Percentiles rank a stretch among this genome's conserved stretches.
These are phyloP conservation scores for Lepraria neglecta DNA, from an alignment of 495 filamentous ascomycete species.

Conservation along the genomic window DNA sequence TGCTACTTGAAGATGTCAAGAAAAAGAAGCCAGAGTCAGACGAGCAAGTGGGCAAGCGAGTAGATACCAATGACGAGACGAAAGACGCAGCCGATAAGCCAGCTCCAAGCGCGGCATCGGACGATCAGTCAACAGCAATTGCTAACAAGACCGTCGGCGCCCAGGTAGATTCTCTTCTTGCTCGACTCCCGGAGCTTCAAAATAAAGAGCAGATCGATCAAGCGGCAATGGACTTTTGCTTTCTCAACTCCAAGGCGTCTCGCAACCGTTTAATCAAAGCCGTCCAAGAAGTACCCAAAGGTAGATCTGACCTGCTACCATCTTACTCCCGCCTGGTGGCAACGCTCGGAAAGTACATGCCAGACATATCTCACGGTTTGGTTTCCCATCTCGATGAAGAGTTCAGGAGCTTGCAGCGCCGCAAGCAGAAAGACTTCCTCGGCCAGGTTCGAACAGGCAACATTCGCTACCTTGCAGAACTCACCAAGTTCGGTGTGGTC, in stretches of 20 bases:
- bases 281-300: constrained; percentile 88
- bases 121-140: constrained; percentile 88
- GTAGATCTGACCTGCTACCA: constrained; percentile 85
- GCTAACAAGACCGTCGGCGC: constrained; percentile 96
- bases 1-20: constrained; percentile 88
- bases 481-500: constrained; percentile 97
- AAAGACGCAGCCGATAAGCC: constrained; percentile 34
- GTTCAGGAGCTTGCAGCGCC: constrained; percentile 94
- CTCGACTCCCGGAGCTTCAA: constrained; percentile 81
- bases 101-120: constrained; percentile 39
- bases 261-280: constrained; percentile 90
- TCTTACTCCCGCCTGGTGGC: constrained; percentile 87
- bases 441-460: constrained; percentile 92
- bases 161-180: constrained; percentile 86
- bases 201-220: constrained; percentile 89
- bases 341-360: constrained; percentile 88
- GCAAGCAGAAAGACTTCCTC: constrained; percentile 95
- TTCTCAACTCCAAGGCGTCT: constrained; percentile 96
- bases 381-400: constrained; percentile 93
- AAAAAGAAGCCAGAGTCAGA: constrained; percentile 82
- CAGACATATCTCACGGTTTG: constrained; percentile 84
- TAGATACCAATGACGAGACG: constrained; percentile 33
- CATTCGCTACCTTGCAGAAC: constrained; percentile 90
- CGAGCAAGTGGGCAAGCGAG: constrained; percentile 56
- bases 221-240: constrained; percentile 91